Evolutionary conservation across 2,329 filamentous ascomycete genomes (phyloP), one percentile per base, ranked within the genome.

Genomic region (Arthrobotrys conoides): DNA sequence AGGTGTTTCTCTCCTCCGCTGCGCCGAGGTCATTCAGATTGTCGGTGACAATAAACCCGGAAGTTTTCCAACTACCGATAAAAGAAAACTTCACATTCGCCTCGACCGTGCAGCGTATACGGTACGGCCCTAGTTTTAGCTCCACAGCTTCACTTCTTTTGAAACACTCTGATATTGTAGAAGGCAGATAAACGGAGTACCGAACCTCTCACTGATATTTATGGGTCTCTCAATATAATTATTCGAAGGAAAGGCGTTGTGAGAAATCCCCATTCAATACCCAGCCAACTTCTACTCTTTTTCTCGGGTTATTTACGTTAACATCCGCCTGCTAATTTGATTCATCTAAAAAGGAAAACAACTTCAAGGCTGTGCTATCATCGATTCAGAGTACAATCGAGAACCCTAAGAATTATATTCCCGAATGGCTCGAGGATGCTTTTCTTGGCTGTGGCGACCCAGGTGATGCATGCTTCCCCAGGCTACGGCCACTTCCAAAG

Each of bases 371-470:
- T 9, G 91, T 99, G 9, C 87, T 99, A 41, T 93, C 97, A 82
- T 97, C 94, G 0, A 96, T 99, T 83, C 93, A 92, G 83, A 92
- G 90, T 80, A 88, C 99, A 33, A 92, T 93, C 1, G 87, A 97
- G 51, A 67, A 71, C 38, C 94, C 94, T 0, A 93, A 97, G 81
- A 91, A 95, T 20, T 92, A 93, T 5, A 87, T 98, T 68, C 94
- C 96, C 14, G 89, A 91, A 1, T 99, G 96, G 96, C 87, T 99
- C 51, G 93, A 97, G 82, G 96, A 98, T 81, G 95, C 98, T 9
- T 99, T 98, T 84, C 87, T 99, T n/a, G 96, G 96, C 2, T 98
- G 97, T 84, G 96, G 96, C 57, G 94, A 99, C 84, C 95, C 96
- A 73, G 89, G 93, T 33, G 91, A 92, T 75, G 96, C 96, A 38